Evolutionary conservation across 2,329 filamentous ascomycete genomes (phyloP).

Genomic region (Allantophomopsis cytisporea): DNA sequence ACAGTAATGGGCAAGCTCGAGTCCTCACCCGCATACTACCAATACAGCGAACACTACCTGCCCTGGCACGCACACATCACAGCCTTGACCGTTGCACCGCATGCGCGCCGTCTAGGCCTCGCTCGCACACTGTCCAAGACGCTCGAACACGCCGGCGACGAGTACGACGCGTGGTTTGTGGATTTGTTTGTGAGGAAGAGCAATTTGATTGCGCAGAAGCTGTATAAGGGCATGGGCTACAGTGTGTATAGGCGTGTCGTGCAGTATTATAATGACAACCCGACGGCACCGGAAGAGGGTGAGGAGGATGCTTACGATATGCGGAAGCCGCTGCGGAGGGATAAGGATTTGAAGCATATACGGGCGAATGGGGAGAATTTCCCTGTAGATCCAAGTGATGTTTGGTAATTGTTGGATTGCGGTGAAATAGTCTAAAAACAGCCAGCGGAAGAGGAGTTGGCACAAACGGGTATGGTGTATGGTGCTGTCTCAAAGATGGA

Average conservation of each 20-base stretch:
- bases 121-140: slow-evolving; percentile 72
- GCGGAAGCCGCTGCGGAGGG: slow-evolving; percentile 79
- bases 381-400: slow-evolving; percentile 69
- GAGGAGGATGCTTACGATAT: slow-evolving; percentile 93
- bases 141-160: slow-evolving; percentile 71
- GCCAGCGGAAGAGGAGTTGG: no score
- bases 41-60: slow-evolving; percentile 77
- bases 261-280: slow-evolving; percentile 86
- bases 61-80: slow-evolving; percentile 99
- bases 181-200: slow-evolving; percentile 87
- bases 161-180: slow-evolving; percentile 82
- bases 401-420: slow-evolving; percentile 43
- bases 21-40: slow-evolving; percentile 63
- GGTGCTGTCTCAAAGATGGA: no score
- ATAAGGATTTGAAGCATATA: slow-evolving; percentile 62
- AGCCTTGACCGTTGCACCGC: slow-evolving; percentile 80
- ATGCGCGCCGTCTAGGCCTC: slow-evolving; percentile 73
- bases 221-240: slow-evolving; percentile 89
- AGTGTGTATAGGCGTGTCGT: slow-evolving; percentile 79
- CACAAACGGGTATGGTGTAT: no score
- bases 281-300: slow-evolving; percentile 58
- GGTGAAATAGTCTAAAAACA: no score
- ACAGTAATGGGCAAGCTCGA: slow-evolving; percentile 95
- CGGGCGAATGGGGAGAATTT: slow-evolving; percentile 69
- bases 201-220: slow-evolving; percentile 73